These are phyloP conservation scores for Nakazawaea ambrosiae DNA, from an alignment of 805 yeast species.

Conservation along the genomic window DNA sequence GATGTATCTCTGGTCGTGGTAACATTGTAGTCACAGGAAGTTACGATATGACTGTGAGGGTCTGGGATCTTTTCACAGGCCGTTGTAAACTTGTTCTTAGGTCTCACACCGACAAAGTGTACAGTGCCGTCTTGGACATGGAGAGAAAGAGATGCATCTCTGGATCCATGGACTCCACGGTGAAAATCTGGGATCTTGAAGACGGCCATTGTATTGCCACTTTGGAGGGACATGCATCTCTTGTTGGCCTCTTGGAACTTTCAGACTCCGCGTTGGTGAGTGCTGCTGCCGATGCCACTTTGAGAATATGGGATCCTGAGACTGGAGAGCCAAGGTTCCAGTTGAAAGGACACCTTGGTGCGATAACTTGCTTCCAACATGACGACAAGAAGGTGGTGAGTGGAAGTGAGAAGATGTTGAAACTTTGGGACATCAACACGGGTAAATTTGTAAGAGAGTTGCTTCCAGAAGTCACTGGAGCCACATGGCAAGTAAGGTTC, in stretches of 20 bases:
- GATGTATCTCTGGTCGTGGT: slow-evolving; percentile 84
- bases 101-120: slow-evolving; percentile 86
- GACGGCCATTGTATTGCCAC: slow-evolving; percentile 65
- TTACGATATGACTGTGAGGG: slow-evolving; percentile 83
- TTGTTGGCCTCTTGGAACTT: slow-evolving; percentile 82
- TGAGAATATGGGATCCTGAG: slow-evolving; percentile 89
- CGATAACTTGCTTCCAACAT: slow-evolving; percentile 91
- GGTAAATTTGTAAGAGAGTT: slow-evolving; percentile 74
- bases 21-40: slow-evolving; percentile 83
- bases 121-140: slow-evolving; percentile 79
- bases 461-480: slow-evolving; percentile 67
- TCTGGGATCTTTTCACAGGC: slow-evolving; percentile 81
- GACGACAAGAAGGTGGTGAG: slow-evolving; percentile 79
- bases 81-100: slow-evolving; percentile 64
- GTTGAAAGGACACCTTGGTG: slow-evolving; percentile 75
- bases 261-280: slow-evolving; percentile 74
- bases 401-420: slow-evolving; percentile 83
- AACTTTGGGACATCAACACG: slow-evolving; percentile 77
- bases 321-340: slow-evolving; percentile 59
- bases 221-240: slow-evolving; percentile 79
- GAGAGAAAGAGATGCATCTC: slow-evolving; percentile 76
- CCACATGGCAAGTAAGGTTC: slow-evolving; percentile 92
- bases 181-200: slow-evolving; percentile 82
- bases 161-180: slow-evolving; percentile 85
- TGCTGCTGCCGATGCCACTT: slow-evolving; percentile 93